Base-by-base conservation (phyloP, 108 stramenopile genomes). In the Epipyxis sp. region DNA sequence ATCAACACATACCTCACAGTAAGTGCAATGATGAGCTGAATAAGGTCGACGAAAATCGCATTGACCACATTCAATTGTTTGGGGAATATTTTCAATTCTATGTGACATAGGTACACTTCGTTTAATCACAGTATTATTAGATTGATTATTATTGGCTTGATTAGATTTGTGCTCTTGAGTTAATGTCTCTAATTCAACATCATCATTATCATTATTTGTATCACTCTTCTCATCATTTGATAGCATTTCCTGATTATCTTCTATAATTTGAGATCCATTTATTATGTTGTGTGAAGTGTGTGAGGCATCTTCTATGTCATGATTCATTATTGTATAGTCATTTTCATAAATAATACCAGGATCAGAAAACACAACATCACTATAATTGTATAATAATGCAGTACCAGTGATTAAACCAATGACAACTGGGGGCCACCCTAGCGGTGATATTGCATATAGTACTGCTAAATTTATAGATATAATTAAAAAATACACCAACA, bases 1-100 rank as follows among this genome's bases (percentile, higher is more conserved):
- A 72, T 87, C 88, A 30, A 94, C 84, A 79, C 94, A 94, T 0
- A 93, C 89, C 78, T 91, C 87, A 81, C 94, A 94, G 20, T 94
- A 90, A 13, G 89, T 85, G 84, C 94, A 94, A 79, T 94, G 94
- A 6, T 85, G 87, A 1, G 91, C 94, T 67, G 79, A 77, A 0
- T 90, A 90, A 59, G 92, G 91, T 68, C 92, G 91, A 13, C 39
- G 10, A 20, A 81, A 42, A 25, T 59, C 39, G 59, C 80, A 80
- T 29, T 54, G 42, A 40, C 29, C 37, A 59, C 79, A 80, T 40
- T 3, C 13, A 46, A 44, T 71, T 54, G 69, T 71, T 58, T 2
- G 42, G 3, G 16, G 68, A 59, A 2, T 42, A 35, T 20, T 13
- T 20, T 50, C 46, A 6, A 6, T 20, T 20, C 46, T 13, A 6